Base-by-base conservation (phyloP, 2,329 filamentous ascomycete genomes). In the Mariannaea elegans region DNA sequence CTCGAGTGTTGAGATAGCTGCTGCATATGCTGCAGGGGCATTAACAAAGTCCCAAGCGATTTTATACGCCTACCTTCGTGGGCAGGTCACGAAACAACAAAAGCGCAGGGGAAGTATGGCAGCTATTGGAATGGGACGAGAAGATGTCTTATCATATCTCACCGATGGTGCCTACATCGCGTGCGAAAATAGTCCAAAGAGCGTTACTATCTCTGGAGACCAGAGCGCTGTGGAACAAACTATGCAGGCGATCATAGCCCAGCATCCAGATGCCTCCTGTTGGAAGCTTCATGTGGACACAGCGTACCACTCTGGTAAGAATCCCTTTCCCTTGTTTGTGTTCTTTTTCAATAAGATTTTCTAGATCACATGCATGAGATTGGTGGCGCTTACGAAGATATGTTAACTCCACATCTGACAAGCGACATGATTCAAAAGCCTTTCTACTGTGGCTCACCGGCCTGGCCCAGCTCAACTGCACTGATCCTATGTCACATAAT, bases 341-440 rank as follows among this genome's bases (percentile, higher is more conserved):
- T 9, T 9, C 24, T 9, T 9, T 27, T 9, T 27, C 6, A 9
- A 27, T 27, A 27, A 21, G 21, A 31, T 39, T 13, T 36, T 36
- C 19, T 8, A 34, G 16, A 44, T 1, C 19, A 32, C 13, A 41
- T 24, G 19, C 27, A n/a, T 24, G 14, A 32, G 13, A 14, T 42
- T 16, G 24, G 49, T 2, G 32, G 4, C n/a, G 6, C 18, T 14
- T 53, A 34, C 23, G 24, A 53, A 13, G 19, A 45, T 2, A 44
- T 19, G 79, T 45, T 80, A 13, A 32, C 3, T 4, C 2, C n/a
- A 2, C 24, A 32, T 8, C 8, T 47, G 3, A 21, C n/a, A n/a
- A n/a, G n/a, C n/a, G n/a, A n/a, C n/a, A n/a, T n/a, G n/a, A n/a
- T n/a, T n/a, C n/a, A n/a, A n/a, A n/a, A n/a, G n/a, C n/a, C n/a